phyloP scores from a whole-genome alignment of 768 basidiomycete genomes.

The Boletus patriciae region DNA sequence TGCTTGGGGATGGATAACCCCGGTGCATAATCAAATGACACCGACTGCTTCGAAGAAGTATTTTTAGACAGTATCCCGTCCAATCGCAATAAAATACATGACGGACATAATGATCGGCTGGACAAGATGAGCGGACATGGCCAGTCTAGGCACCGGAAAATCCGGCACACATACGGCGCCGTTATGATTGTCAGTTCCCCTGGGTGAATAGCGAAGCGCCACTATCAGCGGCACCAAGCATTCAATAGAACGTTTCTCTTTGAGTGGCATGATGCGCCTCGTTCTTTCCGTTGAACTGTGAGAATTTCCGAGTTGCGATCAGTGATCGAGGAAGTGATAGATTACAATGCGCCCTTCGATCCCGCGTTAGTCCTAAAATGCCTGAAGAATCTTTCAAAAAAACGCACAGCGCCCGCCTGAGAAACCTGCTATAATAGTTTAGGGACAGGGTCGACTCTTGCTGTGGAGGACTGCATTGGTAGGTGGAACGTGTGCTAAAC shows the following conservation, averaged over 20 bases:
- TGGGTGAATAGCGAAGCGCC: background rate
- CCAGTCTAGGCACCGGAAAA: background rate
- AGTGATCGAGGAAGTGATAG: no score
- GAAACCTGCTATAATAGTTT: background rate
- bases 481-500: background rate
- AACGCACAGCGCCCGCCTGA: background rate
- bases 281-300: background rate
- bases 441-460: background rate
- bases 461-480: background rate
- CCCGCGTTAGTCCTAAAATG: background rate
- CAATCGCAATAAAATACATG: background rate
- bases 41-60: no score
- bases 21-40: background rate
- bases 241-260: background rate
- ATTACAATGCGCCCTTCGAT: no score
- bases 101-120: background rate
- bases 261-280: background rate
- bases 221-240: background rate
- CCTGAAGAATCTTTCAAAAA: background rate
- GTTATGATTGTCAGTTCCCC: background rate
- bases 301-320: background rate
- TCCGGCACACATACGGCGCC: background rate
- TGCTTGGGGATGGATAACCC: background rate
- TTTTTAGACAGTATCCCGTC: no score
- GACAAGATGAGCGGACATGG: background rate